phyloP scores from a whole-genome alignment of 2,329 filamentous ascomycete species.

The Fusarium pseudograminearum region DNA sequence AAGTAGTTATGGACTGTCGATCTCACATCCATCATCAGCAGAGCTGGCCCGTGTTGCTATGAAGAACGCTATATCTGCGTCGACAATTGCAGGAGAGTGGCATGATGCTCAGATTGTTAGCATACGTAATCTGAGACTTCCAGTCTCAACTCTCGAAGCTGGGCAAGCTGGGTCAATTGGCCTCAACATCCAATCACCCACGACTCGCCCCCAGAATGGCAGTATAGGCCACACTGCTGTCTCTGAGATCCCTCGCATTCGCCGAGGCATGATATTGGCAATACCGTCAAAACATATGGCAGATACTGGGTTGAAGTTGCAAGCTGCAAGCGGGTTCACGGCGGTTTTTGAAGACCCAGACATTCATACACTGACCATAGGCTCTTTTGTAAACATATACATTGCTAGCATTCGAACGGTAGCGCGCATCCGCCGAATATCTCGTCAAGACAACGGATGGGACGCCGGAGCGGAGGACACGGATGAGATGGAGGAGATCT shows the following conservation, averaged over 20 bases:
- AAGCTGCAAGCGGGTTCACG: slow-evolving; percentile 75
- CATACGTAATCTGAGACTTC: slow-evolving; percentile 86
- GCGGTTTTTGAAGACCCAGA: slow-evolving; percentile 77
- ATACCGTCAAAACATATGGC: slow-evolving; percentile 70
- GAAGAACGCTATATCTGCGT: slow-evolving; percentile 64
- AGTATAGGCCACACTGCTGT: slow-evolving; percentile 1
- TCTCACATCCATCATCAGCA: slow-evolving; percentile 65
- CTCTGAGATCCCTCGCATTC: slow-evolving; percentile 58
- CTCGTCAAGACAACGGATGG: slow-evolving; percentile 41
- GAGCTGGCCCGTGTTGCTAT: slow-evolving; percentile 66
- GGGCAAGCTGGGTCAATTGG: slow-evolving; percentile 94
- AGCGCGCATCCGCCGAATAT: slow-evolving; percentile 76
- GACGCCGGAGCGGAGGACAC: slow-evolving; percentile 46
- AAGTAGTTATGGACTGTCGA: slow-evolving; percentile 62
- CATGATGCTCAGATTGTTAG: slow-evolving; percentile 83
- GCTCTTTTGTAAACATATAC: slow-evolving; percentile 83
- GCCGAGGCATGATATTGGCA: slow-evolving; percentile 87
- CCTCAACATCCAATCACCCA: slow-evolving; percentile 67
- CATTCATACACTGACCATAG: slow-evolving; percentile 71
- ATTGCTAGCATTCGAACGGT: slow-evolving; percentile 87
- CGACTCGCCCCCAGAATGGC: slow-evolving; percentile 14
- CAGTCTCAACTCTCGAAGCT: slow-evolving; percentile 78
- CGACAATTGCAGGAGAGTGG: slow-evolving; percentile 76
- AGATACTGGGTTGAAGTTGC: slow-evolving; percentile 67
- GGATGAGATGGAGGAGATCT: slow-evolving; percentile 66